These are phyloP conservation scores for Ganoderma meredithae DNA, from an alignment of 1,284 basidiomycete genomes.

Conservation along the genomic window DNA sequence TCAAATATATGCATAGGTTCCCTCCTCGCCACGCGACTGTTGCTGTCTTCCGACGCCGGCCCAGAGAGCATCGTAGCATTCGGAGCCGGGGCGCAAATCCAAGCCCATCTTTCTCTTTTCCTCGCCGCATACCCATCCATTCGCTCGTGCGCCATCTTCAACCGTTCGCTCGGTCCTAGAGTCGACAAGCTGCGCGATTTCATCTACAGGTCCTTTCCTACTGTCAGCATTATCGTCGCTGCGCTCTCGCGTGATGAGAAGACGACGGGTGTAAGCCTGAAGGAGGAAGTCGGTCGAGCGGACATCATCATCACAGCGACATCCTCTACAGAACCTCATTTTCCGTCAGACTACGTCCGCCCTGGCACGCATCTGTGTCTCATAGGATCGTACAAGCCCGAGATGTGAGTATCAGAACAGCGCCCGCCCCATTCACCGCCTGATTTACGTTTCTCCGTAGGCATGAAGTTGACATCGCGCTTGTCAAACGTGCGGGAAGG, in stretches of 20 bases:
- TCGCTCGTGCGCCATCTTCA: conserved; percentile 64
- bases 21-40: conserved; percentile 46
- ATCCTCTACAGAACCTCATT: conserved; percentile 74
- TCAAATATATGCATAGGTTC: not conserved
- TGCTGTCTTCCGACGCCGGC: conserved; percentile 45
- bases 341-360: conserved; percentile 67
- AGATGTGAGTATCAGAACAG: conserved; percentile 55
- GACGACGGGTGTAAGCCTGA: conserved; percentile 22
- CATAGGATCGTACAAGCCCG: conserved; percentile 84
- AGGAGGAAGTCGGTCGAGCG: conserved; percentile 47
- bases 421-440: not conserved
- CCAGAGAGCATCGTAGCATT: conserved; percentile 70
- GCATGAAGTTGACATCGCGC: conserved; percentile 68
- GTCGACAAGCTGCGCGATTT: conserved; percentile 49
- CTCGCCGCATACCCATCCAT: conserved; percentile 66
- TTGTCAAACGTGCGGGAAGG: conserved; percentile 58
- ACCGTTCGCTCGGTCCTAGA: conserved; percentile 64
- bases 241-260: conserved; percentile 22
- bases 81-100: conserved; percentile 78
- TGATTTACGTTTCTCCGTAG: conserved; percentile 20
- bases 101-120: conserved; percentile 71
- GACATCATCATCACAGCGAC: conserved; percentile 82
- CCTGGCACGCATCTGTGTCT: conserved; percentile 76
- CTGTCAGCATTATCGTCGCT: conserved; percentile 42
- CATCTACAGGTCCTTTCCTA: conserved; percentile 52